A percentile compares a stretch with the other conserved stretches of the same genome.
phyloP scores from a whole-genome alignment of 2,329 filamentous ascomycete species.

The Aureobasidium sp. region DNA sequence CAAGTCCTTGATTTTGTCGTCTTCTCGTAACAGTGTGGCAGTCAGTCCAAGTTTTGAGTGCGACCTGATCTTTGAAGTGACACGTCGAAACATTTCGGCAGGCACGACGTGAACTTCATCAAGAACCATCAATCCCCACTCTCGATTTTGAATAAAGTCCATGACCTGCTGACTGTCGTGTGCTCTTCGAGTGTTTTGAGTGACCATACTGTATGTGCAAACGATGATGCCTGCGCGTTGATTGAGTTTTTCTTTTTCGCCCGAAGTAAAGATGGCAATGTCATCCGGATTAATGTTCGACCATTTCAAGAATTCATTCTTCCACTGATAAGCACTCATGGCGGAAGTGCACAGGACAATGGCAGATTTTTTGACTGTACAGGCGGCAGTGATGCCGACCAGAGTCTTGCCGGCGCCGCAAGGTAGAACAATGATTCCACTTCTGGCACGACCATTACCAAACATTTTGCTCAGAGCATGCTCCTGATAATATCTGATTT shows the following conservation, averaged over 20 bases:
- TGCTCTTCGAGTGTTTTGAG: constrained; percentile 75
- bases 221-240: constrained; percentile 93
- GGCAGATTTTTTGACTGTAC: constrained; percentile 93
- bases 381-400: constrained; percentile 96
- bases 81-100: constrained; percentile 90
- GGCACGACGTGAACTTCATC: constrained; percentile 98
- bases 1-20: constrained; percentile 95
- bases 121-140: constrained; percentile 96
- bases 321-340: constrained; percentile 97
- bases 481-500: constrained; percentile 92
- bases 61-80: constrained; percentile 86
- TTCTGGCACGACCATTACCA: constrained; percentile 93
- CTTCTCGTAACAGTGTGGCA: constrained; percentile 87
- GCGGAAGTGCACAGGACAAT: constrained; percentile 94
- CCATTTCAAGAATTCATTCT: constrained; percentile 95
- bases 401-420: constrained; percentile 96
- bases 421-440: constrained; percentile 92
- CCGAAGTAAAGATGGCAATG: constrained; percentile 90
- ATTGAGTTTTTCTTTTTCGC: constrained; percentile 79
- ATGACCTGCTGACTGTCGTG: constrained; percentile 97
- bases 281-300: constrained; percentile 95
- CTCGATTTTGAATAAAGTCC: constrained; percentile 79
- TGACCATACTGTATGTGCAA: constrained; percentile 99
- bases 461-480: constrained; percentile 99
- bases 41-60: constrained; percentile 94